Evolutionary conservation across 495 filamentous ascomycete species (phyloP), one percentile per base, ranked within the genome.

Genomic region (Usnea hakonensis): DNA sequence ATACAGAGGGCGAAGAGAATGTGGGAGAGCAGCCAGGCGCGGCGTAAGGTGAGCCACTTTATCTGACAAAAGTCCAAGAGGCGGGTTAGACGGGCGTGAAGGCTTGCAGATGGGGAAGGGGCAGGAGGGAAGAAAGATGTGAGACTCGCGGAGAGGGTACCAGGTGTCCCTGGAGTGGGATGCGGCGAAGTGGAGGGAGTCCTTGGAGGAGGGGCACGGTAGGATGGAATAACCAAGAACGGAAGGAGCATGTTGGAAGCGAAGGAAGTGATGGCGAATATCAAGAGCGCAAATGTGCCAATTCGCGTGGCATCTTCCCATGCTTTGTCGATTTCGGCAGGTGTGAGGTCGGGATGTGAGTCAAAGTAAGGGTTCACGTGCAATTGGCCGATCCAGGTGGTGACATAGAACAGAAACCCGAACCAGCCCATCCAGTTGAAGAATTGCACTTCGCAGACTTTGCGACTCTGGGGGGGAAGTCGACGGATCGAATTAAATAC

Each of bases 361-460:
- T 82, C 80, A 59, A 96, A 87, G 60, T 81, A 87, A 1, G 90
- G 90, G 68, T 95, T 86, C 43, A 87, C 87, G 69, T 95, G 94
- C 58, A 95, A 86, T 71, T 96, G 90, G 57, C 87, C 91, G 68
- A 96, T 86, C 72, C 91, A 96, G 33, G 89, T 94, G 2, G 90
- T 94, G 9, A 90, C 88, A 75, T 96, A 96, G 74, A 92, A 96
- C 0, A 96, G 79, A 76, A 95, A 93, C 21, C 91, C 91, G 69
- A 96, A 96, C 88, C 91, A 96, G 62, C 89, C 91, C 65, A 95
- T 86, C 91, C 91, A 96, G 32, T 89, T 89, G 60, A 87, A 90
- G 68, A 96, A 83, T 71, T 96, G 90, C 0, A 94, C 90, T 64
- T 89, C 77, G 72, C 91, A 96, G 63, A 96, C 88, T 67, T 85